Evolutionary conservation across 2,329 filamentous ascomycete genomes (phyloP).

Genomic region (Anisogramma anomala): DNA sequence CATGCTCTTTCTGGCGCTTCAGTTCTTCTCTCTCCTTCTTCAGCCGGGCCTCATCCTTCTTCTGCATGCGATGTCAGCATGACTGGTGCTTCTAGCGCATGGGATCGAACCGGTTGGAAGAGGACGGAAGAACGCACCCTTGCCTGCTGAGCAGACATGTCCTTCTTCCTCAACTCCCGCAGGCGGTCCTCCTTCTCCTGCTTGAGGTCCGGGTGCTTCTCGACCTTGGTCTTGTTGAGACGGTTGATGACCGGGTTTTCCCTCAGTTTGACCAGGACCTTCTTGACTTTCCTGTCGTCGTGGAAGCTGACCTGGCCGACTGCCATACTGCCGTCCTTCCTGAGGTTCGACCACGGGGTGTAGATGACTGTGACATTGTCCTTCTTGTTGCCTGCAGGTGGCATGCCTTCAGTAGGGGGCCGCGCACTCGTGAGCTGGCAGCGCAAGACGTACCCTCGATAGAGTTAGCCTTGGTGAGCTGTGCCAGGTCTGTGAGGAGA

Average conservation of each 20-base stretch:
- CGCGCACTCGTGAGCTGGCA: neutral
- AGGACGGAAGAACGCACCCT: conserved; percentile 53
- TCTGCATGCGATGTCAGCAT: conserved; percentile 34
- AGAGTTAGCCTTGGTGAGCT: conserved; percentile 96
- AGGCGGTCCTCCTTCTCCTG: conserved; percentile 71
- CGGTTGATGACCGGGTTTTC: conserved; percentile 91
- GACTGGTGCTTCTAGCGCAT: no score
- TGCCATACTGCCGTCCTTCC: conserved; percentile 93
- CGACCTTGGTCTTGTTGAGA: conserved; percentile 92
- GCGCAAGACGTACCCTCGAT: conserved; percentile 64
- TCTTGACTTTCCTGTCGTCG: conserved; percentile 73
- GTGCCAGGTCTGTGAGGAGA: conserved; percentile 78
- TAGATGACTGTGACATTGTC: conserved; percentile 96
- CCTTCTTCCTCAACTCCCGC: conserved; percentile 58
- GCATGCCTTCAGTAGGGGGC: neutral
- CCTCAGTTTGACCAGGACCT: conserved; percentile 64
- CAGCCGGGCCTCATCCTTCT: conserved; percentile 62
- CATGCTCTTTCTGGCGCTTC: conserved; percentile 94
- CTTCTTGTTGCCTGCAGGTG: conserved; percentile 75
- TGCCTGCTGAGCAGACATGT: conserved; percentile 50
- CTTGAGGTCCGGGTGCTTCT: conserved; percentile 73
- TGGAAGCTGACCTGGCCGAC: conserved; percentile 92
- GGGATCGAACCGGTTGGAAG: no score
- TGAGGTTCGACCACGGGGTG: conserved; percentile 89
- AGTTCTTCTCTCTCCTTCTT: conserved; percentile 75